Conservation (phyloP, 139 green algal species). For the Coelastrella sp. region DNA sequence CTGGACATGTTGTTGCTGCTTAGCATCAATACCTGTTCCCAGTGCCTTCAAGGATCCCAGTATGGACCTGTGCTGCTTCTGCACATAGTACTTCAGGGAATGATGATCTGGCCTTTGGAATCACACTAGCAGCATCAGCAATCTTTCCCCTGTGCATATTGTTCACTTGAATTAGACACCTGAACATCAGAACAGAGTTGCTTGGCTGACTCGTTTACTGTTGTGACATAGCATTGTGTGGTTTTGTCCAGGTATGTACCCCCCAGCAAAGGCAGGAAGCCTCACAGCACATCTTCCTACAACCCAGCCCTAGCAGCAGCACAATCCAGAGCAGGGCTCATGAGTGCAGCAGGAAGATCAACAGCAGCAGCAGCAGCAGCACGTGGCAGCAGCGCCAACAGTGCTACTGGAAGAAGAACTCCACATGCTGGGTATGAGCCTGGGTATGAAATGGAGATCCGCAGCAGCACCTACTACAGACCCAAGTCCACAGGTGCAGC, state of each 20-base stretch:
- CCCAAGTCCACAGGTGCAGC: neutral
- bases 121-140: no score
- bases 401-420: neutral
- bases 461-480: conserved; percentile 37
- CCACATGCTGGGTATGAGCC: conserved; percentile 5
- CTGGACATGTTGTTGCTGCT: no score
- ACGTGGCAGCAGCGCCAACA: conserved; percentile 16
- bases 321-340: conserved; percentile 24
- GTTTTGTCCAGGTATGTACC: neutral
- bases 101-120: no score
- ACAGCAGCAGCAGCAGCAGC: conserved; percentile 32
- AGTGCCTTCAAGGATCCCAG: no score
- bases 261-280: neutral
- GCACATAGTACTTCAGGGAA: no score
- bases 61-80: no score
- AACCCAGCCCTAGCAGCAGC: conserved; percentile 32
- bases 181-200: no score
- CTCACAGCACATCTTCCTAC: conserved; percentile 1
- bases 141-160: no score
- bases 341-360: neutral
- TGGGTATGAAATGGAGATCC: conserved; percentile 35
- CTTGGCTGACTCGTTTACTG: no score
- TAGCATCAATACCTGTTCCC: no score
- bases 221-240: no score
- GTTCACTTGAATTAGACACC: no score